Percentiles rank a stretch among this genome's conserved stretches.
These are phyloP conservation scores for Eimeria maxima DNA, from an alignment of 169 alveolate genomes.

Conservation along the genomic window DNA sequence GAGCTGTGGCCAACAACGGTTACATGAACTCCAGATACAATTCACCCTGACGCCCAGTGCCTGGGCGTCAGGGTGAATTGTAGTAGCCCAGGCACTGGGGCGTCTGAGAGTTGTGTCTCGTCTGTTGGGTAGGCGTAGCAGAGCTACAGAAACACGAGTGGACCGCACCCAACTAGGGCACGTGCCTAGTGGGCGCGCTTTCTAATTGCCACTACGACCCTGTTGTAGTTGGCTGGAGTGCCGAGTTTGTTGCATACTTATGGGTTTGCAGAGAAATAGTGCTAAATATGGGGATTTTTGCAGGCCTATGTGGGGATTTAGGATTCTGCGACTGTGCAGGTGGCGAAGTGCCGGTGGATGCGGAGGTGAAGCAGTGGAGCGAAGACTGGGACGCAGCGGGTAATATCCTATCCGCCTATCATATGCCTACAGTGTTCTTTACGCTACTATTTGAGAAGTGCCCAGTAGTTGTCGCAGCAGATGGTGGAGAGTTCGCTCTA, in stretches of 20 bases:
- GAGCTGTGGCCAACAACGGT: not conserved
- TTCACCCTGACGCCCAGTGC: not conserved
- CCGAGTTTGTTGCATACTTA: not conserved
- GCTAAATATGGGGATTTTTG: not conserved
- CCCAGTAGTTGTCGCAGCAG: not conserved
- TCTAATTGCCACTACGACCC: not conserved
- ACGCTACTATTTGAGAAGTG: not conserved
- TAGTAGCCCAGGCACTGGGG: not conserved
- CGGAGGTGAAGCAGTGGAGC: conserved; percentile 85
- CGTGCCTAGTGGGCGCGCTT: not conserved
- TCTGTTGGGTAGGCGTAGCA: not conserved
- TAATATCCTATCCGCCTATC: not conserved
- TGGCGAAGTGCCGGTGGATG: conserved; percentile 81
- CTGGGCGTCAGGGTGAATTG: not conserved
- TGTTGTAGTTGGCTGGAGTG: not conserved
- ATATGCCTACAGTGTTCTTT: not conserved
- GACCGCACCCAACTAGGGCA: not conserved
- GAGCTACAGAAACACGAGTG: not conserved
- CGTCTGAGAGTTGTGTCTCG: not conserved
- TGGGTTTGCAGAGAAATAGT: not conserved
- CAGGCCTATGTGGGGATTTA: not conserved
- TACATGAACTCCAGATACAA: not conserved
- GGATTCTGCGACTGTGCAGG: conserved; percentile 61
- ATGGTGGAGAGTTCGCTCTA: too few relatives aligned
- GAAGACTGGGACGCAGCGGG: conserved; percentile 87